Base-by-base conservation (phyloP, 2,329 filamentous ascomycete species). In the Sarocladiaceae sp. region DNA sequence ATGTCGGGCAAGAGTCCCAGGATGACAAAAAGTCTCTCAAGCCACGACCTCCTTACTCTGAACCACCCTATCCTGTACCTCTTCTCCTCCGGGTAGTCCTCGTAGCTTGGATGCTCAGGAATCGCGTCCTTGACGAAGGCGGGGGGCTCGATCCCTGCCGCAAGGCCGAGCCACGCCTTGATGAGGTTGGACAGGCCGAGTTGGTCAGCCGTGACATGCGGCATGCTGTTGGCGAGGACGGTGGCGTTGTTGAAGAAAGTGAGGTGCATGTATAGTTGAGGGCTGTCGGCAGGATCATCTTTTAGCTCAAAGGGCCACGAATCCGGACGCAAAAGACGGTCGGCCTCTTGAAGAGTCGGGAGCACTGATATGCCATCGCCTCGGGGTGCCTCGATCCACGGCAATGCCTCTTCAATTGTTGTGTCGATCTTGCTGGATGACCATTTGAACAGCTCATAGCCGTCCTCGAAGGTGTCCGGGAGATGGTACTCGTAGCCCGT, bases 251-350 rank as follows among this genome's bases (percentile, higher is more conserved):
- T 29, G 4, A 20, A 35, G 39, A 50, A 56, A 21, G 33, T 37
- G 12, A 56, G 29, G 33, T 56, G 54, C 2, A 54, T 51, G 6
- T 53, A 45, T 10, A 56, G 43, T n/a, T 50, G 37, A 2, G 54
- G 51, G 4, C 45, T 49, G 24, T 52, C 46, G 16, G 51, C 47
- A 7, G 33, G 41, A 7, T 55, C 51, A 1, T 45, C 29, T 11
- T 16, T 45, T 18, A 45, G 44, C 18, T 47, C 29, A 15, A 37
- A 16, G 6, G 54, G 53, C 54, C 53, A 55, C 19, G n/a, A 24
- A 11, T 43, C n/a, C 2, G 48, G 43, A 7, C 18, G 21, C 5
- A 12, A 35, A 42, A 3, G 43, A 2, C 15, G 35, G 13, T 12
- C 23, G 26, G 12, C 26, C n/a, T 9, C n/a, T n/a, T 9, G n/a